Conservation (phyloP, 192 early-diverging fungal species). For the Linnemannia zychae region DNA sequence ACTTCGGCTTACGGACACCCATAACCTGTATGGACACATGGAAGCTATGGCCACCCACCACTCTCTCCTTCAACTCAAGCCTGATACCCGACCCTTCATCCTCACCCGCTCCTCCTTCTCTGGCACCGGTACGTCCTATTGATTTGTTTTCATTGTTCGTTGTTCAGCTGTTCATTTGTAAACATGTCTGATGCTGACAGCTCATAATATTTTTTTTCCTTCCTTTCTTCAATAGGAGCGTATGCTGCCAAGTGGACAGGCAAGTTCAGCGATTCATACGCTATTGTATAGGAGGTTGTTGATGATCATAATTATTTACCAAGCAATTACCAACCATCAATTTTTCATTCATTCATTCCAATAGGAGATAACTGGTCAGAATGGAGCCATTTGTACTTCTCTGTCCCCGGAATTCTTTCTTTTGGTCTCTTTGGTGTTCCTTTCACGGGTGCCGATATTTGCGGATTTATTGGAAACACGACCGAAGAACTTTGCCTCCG, state of each 20-base stretch:
- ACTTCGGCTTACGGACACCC: slow-evolving; percentile 64
- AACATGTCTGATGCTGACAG: background rate
- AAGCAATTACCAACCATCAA: background rate
- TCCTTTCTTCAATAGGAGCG: slow-evolving; percentile 12
- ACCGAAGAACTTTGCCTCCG: slow-evolving; percentile 75
- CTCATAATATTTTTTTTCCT: background rate
- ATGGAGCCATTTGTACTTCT: slow-evolving; percentile 70
- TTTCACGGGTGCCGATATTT: slow-evolving; percentile 78
- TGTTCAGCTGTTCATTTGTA: background rate
- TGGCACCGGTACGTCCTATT: slow-evolving; percentile 63
- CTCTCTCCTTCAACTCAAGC: slow-evolving; percentile 53
- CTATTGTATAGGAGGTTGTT: slow-evolving; percentile 10
- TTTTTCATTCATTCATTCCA: background rate
- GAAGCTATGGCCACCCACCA: slow-evolving; percentile 64
- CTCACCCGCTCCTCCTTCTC: slow-evolving; percentile 75
- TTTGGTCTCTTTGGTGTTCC: slow-evolving; percentile 82
- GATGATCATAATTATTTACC: background rate
- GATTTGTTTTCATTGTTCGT: background rate
- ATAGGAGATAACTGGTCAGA: slow-evolving; percentile 73
- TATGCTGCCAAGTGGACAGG: slow-evolving; percentile 64
- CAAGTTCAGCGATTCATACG: slow-evolving; percentile 8
- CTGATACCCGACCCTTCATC: slow-evolving; percentile 69
- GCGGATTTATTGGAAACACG: slow-evolving; percentile 73
- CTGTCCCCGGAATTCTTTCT: slow-evolving; percentile 71
- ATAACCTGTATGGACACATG: slow-evolving; percentile 77